A percentile compares a stretch with the other conserved stretches of the same genome.
phyloP scores from a whole-genome alignment of 2,329 filamentous ascomycete species.

The Curvularia sp. region DNA sequence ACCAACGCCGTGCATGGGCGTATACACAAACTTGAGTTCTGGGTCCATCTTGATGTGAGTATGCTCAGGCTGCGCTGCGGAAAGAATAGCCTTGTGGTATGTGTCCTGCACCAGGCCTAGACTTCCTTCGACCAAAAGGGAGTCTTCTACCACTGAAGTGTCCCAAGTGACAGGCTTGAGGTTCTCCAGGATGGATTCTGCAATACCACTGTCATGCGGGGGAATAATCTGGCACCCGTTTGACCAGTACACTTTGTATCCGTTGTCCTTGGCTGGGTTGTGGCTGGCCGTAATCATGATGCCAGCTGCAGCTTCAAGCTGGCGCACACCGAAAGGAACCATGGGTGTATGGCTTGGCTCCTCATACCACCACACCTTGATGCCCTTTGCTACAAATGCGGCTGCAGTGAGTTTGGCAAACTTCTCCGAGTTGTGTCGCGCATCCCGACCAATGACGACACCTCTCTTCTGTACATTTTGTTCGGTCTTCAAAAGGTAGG shows the following conservation, averaged over 20 bases:
- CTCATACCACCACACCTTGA: conserved; percentile 68
- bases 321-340: conserved; percentile 66
- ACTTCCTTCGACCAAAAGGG: conserved; percentile 53
- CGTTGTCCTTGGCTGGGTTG: conserved; percentile 70
- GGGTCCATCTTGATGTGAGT: conserved; percentile 29
- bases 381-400: conserved; percentile 64
- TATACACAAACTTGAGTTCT: conserved; percentile 60
- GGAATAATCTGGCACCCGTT: conserved; percentile 72
- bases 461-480: conserved; percentile 54
- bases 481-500: conserved; percentile 61
- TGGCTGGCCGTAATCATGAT: conserved; percentile 73
- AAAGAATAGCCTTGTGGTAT: conserved; percentile 55
- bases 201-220: conserved; percentile 66
- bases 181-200: conserved; percentile 63
- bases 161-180: conserved; percentile 61
- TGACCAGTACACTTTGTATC: conserved; percentile 72
- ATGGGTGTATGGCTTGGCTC: conserved; percentile 65
- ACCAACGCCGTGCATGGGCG: conserved; percentile 65
- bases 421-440: conserved; percentile 67
- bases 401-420: conserved; percentile 68
- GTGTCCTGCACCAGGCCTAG: conserved; percentile 52
- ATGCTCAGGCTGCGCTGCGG: conserved; percentile 47
- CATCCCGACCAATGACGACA: conserved; percentile 69
- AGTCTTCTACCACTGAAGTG: conserved; percentile 52
- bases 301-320: conserved; percentile 63